Conservation (phyloP, 108 stramenopile genomes). For the Pseudonitzschia pungens region DNA sequence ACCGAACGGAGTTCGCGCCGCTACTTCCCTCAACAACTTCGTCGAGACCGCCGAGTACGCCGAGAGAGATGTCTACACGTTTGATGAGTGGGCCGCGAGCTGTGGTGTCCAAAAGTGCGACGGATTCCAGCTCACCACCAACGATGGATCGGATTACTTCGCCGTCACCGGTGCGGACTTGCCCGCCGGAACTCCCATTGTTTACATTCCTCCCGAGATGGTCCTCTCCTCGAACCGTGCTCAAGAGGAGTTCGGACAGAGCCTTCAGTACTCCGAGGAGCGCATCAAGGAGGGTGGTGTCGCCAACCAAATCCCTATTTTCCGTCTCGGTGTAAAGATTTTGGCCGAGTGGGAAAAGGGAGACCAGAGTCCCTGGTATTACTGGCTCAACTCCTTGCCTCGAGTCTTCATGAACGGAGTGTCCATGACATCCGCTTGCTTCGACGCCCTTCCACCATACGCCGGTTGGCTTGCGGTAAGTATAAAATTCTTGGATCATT, state of each 20-base stretch:
- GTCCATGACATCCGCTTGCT: constrained; percentile 42
- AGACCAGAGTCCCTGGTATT: constrained; percentile 39
- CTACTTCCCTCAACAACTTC: background rate
- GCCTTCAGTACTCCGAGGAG: constrained; percentile 30
- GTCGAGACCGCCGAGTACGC: background rate
- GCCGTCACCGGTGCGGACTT: constrained; percentile 38
- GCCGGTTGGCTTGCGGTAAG: constrained; percentile 22
- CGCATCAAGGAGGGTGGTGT: constrained; percentile 28
- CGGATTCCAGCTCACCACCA: constrained; percentile 45
- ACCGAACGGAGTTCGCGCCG: background rate
- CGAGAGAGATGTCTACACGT: constrained; percentile 7
- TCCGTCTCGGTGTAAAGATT: constrained; percentile 41
- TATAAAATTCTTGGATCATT: constrained; percentile 22
- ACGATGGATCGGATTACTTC: constrained; percentile 34
- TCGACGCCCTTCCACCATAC: constrained; percentile 26
- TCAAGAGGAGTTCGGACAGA: constrained; percentile 36
- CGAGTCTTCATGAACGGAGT: constrained; percentile 42
- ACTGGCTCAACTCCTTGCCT: constrained; percentile 53
- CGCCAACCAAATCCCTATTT: constrained; percentile 28
- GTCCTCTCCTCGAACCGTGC: constrained; percentile 43
- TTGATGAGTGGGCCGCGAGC: background rate
- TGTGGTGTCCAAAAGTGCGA: background rate
- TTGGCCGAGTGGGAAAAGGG: constrained; percentile 59
- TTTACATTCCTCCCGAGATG: constrained; percentile 43
- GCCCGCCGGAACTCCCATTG: constrained; percentile 37